These are phyloP conservation scores for Cladosporium phlei DNA, from an alignment of 2,329 filamentous ascomycete genomes.

Conservation along the genomic window DNA sequence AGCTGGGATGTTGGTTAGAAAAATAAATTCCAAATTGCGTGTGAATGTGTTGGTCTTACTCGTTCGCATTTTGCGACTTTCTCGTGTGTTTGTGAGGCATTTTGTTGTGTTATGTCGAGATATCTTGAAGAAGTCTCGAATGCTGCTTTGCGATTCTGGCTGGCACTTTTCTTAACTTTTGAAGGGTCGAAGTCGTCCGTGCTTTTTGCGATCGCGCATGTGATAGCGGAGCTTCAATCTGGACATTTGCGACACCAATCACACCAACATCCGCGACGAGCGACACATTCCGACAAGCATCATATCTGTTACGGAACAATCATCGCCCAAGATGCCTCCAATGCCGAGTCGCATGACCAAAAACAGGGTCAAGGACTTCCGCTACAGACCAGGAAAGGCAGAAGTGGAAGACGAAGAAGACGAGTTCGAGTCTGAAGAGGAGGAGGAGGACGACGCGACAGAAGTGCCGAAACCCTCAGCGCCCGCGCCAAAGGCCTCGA, in stretches of 20 bases:
- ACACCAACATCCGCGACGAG: neutral
- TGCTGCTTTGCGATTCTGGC: neutral
- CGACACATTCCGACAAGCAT: neutral
- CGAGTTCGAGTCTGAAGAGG: slow-evolving; percentile 42
- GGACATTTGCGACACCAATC: neutral
- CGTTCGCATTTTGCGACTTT: slow-evolving; percentile 39
- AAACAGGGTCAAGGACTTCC: slow-evolving; percentile 73
- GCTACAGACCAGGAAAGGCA: slow-evolving; percentile 82
- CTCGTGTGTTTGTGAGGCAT: slow-evolving; percentile 33
- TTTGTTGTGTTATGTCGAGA: neutral
- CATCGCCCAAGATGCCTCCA: slow-evolving; percentile 51
- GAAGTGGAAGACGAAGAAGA: slow-evolving; percentile 46
- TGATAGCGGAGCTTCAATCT: neutral
- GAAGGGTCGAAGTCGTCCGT: neutral
- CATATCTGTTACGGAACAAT: neutral
- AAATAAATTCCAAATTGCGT: no score
- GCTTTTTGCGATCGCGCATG: neutral
- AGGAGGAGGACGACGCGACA: slow-evolving; percentile 50
- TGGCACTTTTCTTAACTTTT: slow-evolving; percentile 7
- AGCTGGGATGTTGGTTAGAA: slow-evolving; percentile 41
- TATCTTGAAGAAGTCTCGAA: no score
- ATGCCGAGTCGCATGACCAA: slow-evolving; percentile 81
- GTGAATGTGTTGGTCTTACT: slow-evolving; percentile 40
- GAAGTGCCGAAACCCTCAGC: slow-evolving; percentile 18
- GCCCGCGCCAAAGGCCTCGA: slow-evolving; percentile 41